A percentile compares a stretch with the other conserved stretches of the same genome.
phyloP scores from a whole-genome alignment of 1,139 yeast genomes.

The Taphrina populina region DNA sequence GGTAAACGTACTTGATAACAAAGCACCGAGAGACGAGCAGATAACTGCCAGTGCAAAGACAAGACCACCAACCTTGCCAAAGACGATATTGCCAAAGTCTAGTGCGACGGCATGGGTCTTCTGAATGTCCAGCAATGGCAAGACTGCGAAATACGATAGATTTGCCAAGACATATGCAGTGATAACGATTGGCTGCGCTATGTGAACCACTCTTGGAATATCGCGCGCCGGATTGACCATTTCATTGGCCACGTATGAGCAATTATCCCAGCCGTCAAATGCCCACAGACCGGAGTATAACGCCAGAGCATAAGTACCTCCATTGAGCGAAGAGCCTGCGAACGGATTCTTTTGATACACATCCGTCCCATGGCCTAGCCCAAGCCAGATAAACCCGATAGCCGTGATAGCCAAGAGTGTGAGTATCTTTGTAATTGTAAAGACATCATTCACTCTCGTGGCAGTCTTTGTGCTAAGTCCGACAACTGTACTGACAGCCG shows the following conservation, averaged over 20 bases:
- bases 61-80: constrained; percentile 44
- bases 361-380: constrained; percentile 41
- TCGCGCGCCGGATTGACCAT: constrained; percentile 44
- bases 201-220: constrained; percentile 48
- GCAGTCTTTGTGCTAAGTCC: constrained; percentile 44
- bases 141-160: constrained; percentile 47
- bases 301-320: constrained; percentile 47
- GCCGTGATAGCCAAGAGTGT: constrained; percentile 44
- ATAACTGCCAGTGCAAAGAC: constrained; percentile 46
- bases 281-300: constrained; percentile 52
- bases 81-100: constrained; percentile 44
- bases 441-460: constrained; percentile 46
- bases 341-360: constrained; percentile 41
- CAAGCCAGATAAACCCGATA: constrained; percentile 44
- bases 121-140: constrained; percentile 44
- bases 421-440: constrained; percentile 46
- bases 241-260: constrained; percentile 22
- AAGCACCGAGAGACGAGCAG: constrained; percentile 48
- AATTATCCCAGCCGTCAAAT: constrained; percentile 52
- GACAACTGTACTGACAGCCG: constrained; percentile 10
- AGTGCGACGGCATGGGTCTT: constrained; percentile 47
- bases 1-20: constrained; percentile 48
- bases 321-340: constrained; percentile 42
- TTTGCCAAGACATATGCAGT: constrained; percentile 47
- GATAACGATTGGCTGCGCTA: constrained; percentile 49